Conservation (phyloP, 345 rosid genomes). For the Leavenworthia alabamica region DNA sequence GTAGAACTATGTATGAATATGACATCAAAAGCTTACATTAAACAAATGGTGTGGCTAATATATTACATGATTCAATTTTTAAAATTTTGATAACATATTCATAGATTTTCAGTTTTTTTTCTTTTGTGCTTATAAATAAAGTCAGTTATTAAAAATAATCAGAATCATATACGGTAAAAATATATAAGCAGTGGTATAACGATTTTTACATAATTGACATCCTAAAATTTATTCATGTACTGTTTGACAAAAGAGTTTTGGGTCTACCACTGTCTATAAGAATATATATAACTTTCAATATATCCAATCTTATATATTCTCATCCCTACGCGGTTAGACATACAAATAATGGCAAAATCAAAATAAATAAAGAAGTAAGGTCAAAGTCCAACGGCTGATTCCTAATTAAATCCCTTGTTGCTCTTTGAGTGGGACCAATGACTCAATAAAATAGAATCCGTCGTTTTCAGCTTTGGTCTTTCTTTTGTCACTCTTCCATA, state of each 20-base stretch:
- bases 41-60: background rate
- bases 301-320: too few relatives aligned
- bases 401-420: slow-evolving; percentile 3
- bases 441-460: background rate
- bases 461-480: slow-evolving; percentile 13
- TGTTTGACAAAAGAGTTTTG: too few relatives aligned
- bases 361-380: background rate
- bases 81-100: too few relatives aligned
- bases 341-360: background rate
- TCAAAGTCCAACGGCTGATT: slow-evolving; percentile 19
- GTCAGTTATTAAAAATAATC: too few relatives aligned
- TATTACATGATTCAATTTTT: background rate
- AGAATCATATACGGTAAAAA: too few relatives aligned
- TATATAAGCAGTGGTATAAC: background rate
- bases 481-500: background rate
- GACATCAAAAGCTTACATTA: background rate
- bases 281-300: background rate
- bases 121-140: too few relatives aligned
- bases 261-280: too few relatives aligned
- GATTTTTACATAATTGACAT: too few relatives aligned
- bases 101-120: background rate
- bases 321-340: slow-evolving; percentile 7
- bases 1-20: background rate
- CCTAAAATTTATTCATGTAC: too few relatives aligned
- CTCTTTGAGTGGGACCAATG: background rate